phyloP scores from a whole-genome alignment of 345 rosid species.

The Eucalyptus sideroxylon region DNA sequence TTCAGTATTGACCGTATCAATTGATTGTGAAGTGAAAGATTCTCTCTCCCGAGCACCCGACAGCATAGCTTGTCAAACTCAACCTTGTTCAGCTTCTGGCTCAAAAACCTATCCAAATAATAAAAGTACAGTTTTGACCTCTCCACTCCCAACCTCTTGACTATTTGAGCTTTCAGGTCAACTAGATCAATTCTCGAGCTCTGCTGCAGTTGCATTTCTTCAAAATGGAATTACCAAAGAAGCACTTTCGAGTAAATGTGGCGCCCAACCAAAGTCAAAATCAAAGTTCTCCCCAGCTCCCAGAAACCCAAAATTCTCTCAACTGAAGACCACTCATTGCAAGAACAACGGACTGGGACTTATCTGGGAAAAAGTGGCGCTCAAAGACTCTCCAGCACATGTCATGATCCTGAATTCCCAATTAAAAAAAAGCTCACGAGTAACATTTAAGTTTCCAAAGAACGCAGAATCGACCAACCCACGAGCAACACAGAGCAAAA shows the following conservation, averaged over 20 bases:
- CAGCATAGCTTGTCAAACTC: slow-evolving; percentile 22
- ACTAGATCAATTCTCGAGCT: slow-evolving; percentile 61
- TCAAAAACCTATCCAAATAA: slow-evolving; percentile 16
- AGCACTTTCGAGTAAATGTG: neutral
- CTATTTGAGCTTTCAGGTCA: slow-evolving; percentile 19
- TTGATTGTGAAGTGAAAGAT: slow-evolving; percentile 15
- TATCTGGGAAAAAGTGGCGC: neutral
- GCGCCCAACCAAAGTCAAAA: neutral
- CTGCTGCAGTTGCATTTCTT: slow-evolving; percentile 72
- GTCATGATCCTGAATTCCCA: neutral
- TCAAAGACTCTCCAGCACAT: neutral
- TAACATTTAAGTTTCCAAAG: neutral
- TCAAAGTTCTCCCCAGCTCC: slow-evolving; percentile 17
- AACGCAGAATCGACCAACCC: neutral
- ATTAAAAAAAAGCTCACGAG: neutral
- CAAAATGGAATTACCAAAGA: neutral
- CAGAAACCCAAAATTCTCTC: neutral
- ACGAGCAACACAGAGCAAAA: neutral
- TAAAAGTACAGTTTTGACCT: slow-evolving; percentile 20
- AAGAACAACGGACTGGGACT: neutral
- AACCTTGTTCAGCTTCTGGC: slow-evolving; percentile 13
- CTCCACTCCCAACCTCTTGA: slow-evolving; percentile 21
- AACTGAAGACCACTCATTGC: neutral
- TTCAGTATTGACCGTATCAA: slow-evolving; percentile 1
- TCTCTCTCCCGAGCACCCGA: slow-evolving; percentile 22